Conservation (phyloP, 257 asterid genomes). For the Solanum piurae region DNA sequence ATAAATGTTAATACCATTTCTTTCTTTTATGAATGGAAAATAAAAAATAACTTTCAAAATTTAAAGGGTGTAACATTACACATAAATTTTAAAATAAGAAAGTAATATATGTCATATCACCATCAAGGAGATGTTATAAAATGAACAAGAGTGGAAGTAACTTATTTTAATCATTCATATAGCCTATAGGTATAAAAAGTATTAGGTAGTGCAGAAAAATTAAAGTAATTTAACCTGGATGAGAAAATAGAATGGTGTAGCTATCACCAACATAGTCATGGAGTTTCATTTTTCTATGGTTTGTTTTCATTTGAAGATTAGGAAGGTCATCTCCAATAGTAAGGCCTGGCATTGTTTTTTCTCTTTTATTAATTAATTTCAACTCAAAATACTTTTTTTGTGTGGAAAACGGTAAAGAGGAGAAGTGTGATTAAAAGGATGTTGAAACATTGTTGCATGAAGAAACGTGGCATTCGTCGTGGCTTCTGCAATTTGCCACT, state of each 20-base stretch:
- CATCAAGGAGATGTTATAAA: neutral
- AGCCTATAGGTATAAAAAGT: too few species aligned
- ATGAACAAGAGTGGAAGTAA: too few species aligned
- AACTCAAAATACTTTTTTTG: neutral
- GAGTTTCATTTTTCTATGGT: conserved; percentile 61
- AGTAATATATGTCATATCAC: neutral
- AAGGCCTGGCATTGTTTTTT: conserved; percentile 59
- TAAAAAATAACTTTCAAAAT: too few species aligned
- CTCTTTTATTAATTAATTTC: neutral
- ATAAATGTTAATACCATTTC: too few species aligned
- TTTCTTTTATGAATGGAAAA: too few species aligned
- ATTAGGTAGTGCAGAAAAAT: neutral
- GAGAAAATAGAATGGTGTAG: conserved; percentile 74
- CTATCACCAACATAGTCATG: conserved; percentile 46
- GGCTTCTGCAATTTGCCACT: conserved; percentile 4
- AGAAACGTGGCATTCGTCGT: conserved; percentile 6
- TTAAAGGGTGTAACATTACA: too few species aligned
- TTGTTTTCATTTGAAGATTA: conserved; percentile 55
- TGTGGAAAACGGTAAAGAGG: neutral
- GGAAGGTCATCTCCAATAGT: conserved; percentile 79
- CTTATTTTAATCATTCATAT: neutral
- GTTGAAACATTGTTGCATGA: conserved; percentile 7
- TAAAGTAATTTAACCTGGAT: conserved; percentile 36
- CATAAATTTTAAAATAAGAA: too few species aligned
- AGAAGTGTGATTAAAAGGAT: neutral